phyloP scores from a whole-genome alignment of 768 basidiomycete species.

The Podaxis pistillaris region DNA sequence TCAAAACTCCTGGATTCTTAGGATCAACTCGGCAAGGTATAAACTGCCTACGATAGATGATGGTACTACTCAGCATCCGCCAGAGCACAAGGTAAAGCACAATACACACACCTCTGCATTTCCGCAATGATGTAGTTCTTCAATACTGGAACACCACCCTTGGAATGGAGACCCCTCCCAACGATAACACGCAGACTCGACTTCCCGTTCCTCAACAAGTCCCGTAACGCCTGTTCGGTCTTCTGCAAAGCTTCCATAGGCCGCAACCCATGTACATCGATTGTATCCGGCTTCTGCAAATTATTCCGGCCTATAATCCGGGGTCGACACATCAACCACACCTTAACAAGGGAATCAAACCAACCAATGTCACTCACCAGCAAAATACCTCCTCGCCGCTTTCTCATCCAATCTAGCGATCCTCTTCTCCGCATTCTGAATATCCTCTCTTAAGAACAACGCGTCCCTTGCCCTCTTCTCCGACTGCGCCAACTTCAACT shows the following conservation, averaged over 20 bases:
- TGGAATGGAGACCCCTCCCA: constrained; percentile 84
- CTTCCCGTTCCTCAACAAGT: constrained; percentile 32
- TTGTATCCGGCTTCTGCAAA: constrained; percentile 28
- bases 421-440: constrained; percentile 32
- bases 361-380: constrained; percentile 30
- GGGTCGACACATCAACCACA: neutral
- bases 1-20: constrained; percentile 71
- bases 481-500: constrained; percentile 27
- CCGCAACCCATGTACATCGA: constrained; percentile 52
- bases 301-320: constrained; percentile 25
- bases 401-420: constrained; percentile 40
- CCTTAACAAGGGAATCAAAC: neutral
- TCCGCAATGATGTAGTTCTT: constrained; percentile 78
- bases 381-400: constrained; percentile 44
- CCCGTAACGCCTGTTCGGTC: constrained; percentile 42
- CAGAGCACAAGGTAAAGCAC: constrained; percentile 6
- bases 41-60: constrained; percentile 44
- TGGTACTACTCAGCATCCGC: constrained; percentile 1
- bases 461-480: constrained; percentile 36
- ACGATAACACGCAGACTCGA: constrained; percentile 43
- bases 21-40: constrained; percentile 73
- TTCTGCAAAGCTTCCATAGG: constrained; percentile 43
- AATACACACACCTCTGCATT: constrained; percentile 56
- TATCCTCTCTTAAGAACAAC: constrained; percentile 36
- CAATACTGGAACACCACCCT: constrained; percentile 67